Base-by-base conservation (phyloP, 345 rosid genomes). In the Salix dunnii region DNA sequence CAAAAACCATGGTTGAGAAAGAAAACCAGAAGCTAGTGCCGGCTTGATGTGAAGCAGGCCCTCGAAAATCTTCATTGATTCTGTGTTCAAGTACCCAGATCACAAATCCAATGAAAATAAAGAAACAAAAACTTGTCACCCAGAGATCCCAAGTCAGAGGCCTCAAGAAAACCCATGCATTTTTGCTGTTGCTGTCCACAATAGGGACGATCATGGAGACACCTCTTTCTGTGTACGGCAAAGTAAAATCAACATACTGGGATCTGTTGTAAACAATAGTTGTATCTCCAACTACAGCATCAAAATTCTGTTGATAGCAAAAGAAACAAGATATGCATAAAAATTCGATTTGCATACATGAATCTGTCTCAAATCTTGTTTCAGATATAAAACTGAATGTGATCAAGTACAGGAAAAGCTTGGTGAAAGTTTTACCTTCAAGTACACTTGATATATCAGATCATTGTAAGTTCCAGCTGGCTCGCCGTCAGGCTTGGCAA, bases 31-130 rank as follows among this genome's bases (percentile, higher is more conserved):
- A 7, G 72, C 86, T 81, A 0, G 88, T 86, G 43, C 91, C 88
- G 6, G 76, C 77, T 81, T 89, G 93, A 68, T 88, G 49, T 0
- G 18, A 25, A 51, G 69, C 58, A 0, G 89, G 89, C 31, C 96
- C 97, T 0, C 76, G 61, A 28, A 91, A 91, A 43, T 90, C 96
- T 33, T 83, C 81, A 68, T 90, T 91, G 23, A 88, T 80, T 61
- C 86, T 82, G 27, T 89, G 92, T 66, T 93, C 92, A 16, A 93
- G 87, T 7, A 85, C 64, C 97, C 96, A 91, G 4, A 93, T 84
- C 0, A 85, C 83, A 14, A 86, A 84, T 17, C 90, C 96, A 14
- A 88, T 89, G 72, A 85, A 75, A 12, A 91, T 64, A 21, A 88
- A 42, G 14, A 42, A 42, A 42, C 14, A 42, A 42, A 42, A 42